These are phyloP conservation scores for Sporothrix inflata DNA, from an alignment of 2,329 filamentous ascomycete genomes.

Conservation along the genomic window DNA sequence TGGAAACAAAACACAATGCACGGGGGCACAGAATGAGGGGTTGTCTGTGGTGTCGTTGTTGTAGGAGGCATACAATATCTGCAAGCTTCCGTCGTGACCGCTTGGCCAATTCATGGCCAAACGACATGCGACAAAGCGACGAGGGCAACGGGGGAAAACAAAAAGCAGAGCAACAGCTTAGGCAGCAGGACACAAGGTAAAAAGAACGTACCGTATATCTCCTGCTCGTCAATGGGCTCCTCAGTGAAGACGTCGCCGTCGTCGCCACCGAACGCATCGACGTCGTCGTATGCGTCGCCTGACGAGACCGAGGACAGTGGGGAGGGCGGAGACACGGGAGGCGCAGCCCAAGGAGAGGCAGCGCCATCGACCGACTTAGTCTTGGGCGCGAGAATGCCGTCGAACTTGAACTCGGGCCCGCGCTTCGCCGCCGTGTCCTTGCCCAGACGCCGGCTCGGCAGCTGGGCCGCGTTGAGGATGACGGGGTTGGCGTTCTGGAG, in stretches of 20 bases:
- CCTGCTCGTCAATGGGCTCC: constrained; percentile 93
- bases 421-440: constrained; percentile 51
- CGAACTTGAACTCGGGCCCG: constrained; percentile 53
- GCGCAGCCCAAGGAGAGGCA: constrained; percentile 36
- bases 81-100: not conserved
- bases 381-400: constrained; percentile 51
- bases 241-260: constrained; percentile 60
- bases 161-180: not conserved
- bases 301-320: constrained; percentile 45
- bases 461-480: constrained; percentile 83
- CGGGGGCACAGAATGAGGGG: not conserved
- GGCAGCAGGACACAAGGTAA: not conserved
- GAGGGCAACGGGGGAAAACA: not conserved
- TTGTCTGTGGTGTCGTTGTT: not conserved
- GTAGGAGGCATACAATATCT: not conserved
- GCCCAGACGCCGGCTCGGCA: constrained; percentile 75
- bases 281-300: constrained; percentile 36
- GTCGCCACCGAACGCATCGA: constrained; percentile 25
- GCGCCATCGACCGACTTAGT: constrained; percentile 41
- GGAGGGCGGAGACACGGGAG: constrained; percentile 29
- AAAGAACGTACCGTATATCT: constrained; percentile 78
- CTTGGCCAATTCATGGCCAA: not conserved
- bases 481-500: constrained; percentile 87
- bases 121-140: not conserved
- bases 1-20: not conserved